These are phyloP conservation scores for Penicillium soppii DNA, from an alignment of 495 filamentous ascomycete species.

Conservation along the genomic window DNA sequence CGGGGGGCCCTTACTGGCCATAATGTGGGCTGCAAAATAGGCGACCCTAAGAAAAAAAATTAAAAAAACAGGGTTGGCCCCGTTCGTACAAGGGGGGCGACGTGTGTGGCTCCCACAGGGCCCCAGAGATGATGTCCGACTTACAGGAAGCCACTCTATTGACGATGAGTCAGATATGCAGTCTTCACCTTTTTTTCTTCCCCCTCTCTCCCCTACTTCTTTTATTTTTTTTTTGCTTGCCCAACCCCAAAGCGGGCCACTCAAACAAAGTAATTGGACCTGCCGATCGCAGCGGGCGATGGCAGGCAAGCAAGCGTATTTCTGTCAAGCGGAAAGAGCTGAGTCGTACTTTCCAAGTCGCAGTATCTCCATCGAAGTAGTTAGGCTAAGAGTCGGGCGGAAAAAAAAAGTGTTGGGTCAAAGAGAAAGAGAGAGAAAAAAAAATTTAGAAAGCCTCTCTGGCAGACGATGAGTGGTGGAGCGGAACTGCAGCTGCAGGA, in stretches of 20 bases:
- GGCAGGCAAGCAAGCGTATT: slow-evolving; percentile 15
- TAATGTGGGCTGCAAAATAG: slow-evolving; percentile 29
- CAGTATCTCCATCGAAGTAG: slow-evolving; percentile 33
- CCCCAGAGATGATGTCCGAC: slow-evolving; percentile 7
- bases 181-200: slow-evolving; percentile 1
- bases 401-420: slow-evolving; percentile 23
- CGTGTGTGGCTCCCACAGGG: slow-evolving; percentile 15
- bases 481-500: slow-evolving; percentile 24
- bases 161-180: slow-evolving; percentile 15
- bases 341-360: slow-evolving; percentile 23
- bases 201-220: not conserved
- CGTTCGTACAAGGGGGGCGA: slow-evolving; percentile 13
- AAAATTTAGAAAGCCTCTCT: slow-evolving; percentile 5
- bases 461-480: slow-evolving; percentile 21
- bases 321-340: slow-evolving; percentile 25
- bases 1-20: slow-evolving; percentile 37
- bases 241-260: slow-evolving; percentile 15
- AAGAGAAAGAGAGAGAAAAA: slow-evolving; percentile 1
- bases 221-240: slow-evolving; percentile 7
- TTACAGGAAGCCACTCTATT: slow-evolving; percentile 19
- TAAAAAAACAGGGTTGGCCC: slow-evolving; percentile 16
- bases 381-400: slow-evolving; percentile 23
- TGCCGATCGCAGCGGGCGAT: slow-evolving; percentile 32
- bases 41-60: slow-evolving; percentile 13
- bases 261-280: slow-evolving; percentile 20